A percentile compares a stretch with the other conserved stretches of the same genome.
phyloP scores from a whole-genome alignment of 257 asterid genomes.

The Fraxinus americana region DNA sequence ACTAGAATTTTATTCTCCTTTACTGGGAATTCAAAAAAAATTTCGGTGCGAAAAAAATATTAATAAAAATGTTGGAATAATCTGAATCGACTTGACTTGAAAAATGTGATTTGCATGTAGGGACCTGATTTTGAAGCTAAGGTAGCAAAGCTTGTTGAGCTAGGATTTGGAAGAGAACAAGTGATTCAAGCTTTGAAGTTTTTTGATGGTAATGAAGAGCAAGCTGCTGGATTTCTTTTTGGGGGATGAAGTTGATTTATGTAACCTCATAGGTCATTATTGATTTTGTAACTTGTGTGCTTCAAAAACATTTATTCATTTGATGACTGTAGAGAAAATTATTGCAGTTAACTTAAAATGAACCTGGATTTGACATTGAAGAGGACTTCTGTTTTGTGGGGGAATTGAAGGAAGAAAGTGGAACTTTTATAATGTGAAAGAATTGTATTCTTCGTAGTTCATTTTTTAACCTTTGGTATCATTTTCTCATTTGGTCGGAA shows the following conservation, averaged over 20 bases:
- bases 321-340: conserved; percentile 24
- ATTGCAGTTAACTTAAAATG: conserved; percentile 20
- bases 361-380: background rate
- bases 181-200: conserved; percentile 82
- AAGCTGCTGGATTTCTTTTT: conserved; percentile 88
- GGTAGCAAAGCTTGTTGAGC: conserved; percentile 80
- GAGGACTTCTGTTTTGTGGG: background rate
- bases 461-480: no score
- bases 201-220: conserved; percentile 87
- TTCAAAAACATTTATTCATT: conserved; percentile 14
- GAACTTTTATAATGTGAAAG: no score
- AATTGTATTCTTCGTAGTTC: no score
- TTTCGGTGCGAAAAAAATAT: no score
- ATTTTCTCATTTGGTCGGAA: no score
- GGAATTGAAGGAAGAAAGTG: no score
- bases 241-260: conserved; percentile 58
- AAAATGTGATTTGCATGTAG: conserved; percentile 33
- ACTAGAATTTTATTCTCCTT: background rate
- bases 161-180: conserved; percentile 89
- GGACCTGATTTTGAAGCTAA: conserved; percentile 87
- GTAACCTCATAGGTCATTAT: background rate
- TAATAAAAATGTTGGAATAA: no score
- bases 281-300: conserved; percentile 22
- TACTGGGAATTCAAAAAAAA: no score
- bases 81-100: no score